Evolutionary conservation across 177 flowering plant species (phyloP).

Genomic region (Vitis hybrid): DNA sequence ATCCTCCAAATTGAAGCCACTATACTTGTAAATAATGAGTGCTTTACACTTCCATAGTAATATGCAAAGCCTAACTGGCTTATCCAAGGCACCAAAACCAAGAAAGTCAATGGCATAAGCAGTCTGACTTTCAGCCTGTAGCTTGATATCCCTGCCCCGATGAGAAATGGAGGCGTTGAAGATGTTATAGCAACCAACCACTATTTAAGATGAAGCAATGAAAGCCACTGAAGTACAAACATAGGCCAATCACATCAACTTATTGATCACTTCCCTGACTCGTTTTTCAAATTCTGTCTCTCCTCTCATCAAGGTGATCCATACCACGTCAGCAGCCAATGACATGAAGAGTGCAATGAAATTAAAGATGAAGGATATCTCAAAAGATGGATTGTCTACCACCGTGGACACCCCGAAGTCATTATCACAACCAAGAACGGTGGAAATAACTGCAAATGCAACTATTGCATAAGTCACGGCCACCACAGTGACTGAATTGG

Average conservation of each 20-base stretch:
- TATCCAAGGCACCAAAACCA: no score
- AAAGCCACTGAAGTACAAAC: conserved; percentile 84
- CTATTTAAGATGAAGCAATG: conserved; percentile 79
- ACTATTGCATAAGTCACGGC: conserved; percentile 91
- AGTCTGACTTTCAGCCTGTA: no score
- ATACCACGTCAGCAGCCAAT: conserved; percentile 86
- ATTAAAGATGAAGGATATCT: conserved; percentile 78
- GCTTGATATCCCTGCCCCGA: no score
- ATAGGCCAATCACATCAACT: conserved; percentile 94
- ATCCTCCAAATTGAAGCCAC: no score
- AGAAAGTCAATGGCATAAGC: no score
- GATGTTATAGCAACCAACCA: conserved; percentile 56
- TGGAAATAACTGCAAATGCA: conserved; percentile 86
- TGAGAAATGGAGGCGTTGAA: rapidly evolving
- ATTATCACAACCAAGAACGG: conserved; percentile 76
- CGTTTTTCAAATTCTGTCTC: conserved; percentile 76
- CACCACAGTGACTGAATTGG: conserved; percentile 89
- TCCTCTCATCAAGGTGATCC: conserved; percentile 81
- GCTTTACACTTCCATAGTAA: no score
- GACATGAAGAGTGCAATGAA: conserved; percentile 87
- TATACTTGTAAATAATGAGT: no score
- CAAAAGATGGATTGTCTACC: conserved; percentile 50
- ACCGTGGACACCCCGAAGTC: conserved; percentile 55
- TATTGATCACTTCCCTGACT: conserved; percentile 79
- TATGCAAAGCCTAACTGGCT: no score